phyloP scores from a whole-genome alignment of 2,329 filamentous ascomycete species.

The Elsinoe batatas region DNA sequence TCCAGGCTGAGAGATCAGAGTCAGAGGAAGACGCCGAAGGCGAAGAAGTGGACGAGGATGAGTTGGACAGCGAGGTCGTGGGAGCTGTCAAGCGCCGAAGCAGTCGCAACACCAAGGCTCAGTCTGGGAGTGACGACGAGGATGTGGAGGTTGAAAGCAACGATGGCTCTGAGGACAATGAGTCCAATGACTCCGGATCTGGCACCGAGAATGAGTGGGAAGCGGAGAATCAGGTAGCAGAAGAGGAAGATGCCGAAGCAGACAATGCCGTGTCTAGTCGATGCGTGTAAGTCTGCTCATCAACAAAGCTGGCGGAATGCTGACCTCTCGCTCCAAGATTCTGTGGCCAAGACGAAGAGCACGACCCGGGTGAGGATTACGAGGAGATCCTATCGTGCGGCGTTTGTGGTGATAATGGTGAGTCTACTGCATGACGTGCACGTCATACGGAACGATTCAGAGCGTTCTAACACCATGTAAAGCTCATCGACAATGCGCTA shows the following conservation, averaged over 20 bases:
- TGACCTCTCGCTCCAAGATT: constrained; percentile 48
- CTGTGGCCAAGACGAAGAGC: constrained; percentile 71
- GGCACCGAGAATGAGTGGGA: constrained; percentile 44
- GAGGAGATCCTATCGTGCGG: constrained; percentile 69
- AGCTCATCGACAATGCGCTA: constrained; percentile 89
- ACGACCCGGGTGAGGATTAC: constrained; percentile 72
- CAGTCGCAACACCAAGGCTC: constrained; percentile 15
- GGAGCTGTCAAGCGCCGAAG: constrained; percentile 29
- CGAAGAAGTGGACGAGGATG: constrained; percentile 48
- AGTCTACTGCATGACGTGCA: constrained; percentile 30
- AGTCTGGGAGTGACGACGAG: constrained; percentile 26
- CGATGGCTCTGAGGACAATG: constrained; percentile 9
- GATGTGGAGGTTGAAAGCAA: constrained; percentile 30
- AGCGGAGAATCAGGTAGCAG: constrained; percentile 43
- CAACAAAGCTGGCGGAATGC: constrained; percentile 11
- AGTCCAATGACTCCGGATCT: constrained; percentile 22
- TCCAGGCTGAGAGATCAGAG: constrained; percentile 32
- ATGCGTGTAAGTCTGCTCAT: constrained; percentile 51
- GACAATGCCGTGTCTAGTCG: constrained; percentile 44
- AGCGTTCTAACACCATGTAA: constrained; percentile 39
- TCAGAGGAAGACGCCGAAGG: constrained; percentile 45
- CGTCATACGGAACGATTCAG: constrained; percentile 20
- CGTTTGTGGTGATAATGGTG: constrained; percentile 74
- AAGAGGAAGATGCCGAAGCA: constrained; percentile 46
- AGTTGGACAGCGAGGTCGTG: constrained; percentile 34